Conservation (phyloP, 164 flowering plant species). For the Piper betle region DNA sequence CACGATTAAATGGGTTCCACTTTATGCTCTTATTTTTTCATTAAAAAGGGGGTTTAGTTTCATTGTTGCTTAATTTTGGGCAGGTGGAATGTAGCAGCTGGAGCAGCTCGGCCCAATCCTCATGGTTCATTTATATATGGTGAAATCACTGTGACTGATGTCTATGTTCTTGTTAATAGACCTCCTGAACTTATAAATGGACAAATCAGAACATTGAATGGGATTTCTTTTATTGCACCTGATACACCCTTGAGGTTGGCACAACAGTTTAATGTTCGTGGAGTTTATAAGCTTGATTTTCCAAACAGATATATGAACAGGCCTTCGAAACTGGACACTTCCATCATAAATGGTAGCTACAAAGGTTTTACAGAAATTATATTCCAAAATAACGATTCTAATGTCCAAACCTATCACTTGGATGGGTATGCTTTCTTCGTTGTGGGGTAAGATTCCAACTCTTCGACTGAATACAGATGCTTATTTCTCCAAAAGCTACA, state of each 20-base stretch:
- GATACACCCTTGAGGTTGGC: conserved; percentile 81
- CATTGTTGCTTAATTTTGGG: background rate
- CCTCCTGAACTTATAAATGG: conserved; percentile 75
- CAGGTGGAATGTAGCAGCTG: conserved; percentile 88
- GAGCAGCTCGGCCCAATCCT: conserved; percentile 98
- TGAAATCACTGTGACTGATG: conserved; percentile 76
- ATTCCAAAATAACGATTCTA: conserved; percentile 69
- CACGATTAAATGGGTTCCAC: background rate
- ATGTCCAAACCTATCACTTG: conserved; percentile 73
- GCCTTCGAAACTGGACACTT: conserved; percentile 69
- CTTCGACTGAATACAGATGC: background rate
- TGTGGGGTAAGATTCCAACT: conserved; percentile 59
- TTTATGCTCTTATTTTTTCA: background rate
- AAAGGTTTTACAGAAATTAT: conserved; percentile 84
- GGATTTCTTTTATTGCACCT: conserved; percentile 69
- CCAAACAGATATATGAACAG: conserved; percentile 71
- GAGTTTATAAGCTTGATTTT: conserved; percentile 80
- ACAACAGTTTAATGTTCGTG: conserved; percentile 58
- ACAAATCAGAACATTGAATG: conserved; percentile 64
- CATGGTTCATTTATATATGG: conserved; percentile 94
- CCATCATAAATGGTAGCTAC: conserved; percentile 74
- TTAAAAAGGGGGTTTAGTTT: background rate
- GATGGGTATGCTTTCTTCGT: conserved; percentile 97
- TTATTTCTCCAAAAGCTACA: background rate
- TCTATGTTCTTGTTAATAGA: conserved; percentile 54